phyloP scores from a whole-genome alignment of 148 eudicot genomes.

The Amaranthus cruentus region DNA sequence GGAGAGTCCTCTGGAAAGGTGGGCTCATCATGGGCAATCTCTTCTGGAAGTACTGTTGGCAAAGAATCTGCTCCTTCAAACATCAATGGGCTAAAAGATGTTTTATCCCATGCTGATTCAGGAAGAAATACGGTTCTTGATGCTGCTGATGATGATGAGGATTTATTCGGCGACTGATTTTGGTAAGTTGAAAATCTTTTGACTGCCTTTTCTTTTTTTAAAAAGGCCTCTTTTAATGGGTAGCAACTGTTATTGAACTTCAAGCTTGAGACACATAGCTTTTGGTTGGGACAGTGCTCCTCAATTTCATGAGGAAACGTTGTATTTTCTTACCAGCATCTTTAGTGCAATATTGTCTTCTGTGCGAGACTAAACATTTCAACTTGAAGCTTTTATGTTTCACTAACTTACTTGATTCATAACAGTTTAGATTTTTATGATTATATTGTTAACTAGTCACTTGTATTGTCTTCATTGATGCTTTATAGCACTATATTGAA shows the following conservation, averaged over 20 bases:
- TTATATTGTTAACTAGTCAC: too few species aligned
- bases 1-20: constrained; percentile 74
- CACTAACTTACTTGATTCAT: too few species aligned
- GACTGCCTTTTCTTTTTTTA: not conserved
- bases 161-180: constrained; percentile 74
- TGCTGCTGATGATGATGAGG: constrained; percentile 46
- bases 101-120: constrained; percentile 21
- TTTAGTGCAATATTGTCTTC: not conserved
- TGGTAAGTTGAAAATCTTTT: not conserved
- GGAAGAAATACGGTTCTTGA: constrained; percentile 24
- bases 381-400: not conserved
- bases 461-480: too few species aligned
- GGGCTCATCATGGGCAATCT: constrained; percentile 81
- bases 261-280: not conserved
- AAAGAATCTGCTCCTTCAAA: constrained; percentile 32
- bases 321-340: not conserved
- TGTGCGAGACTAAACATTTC: not conserved
- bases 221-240: not conserved
- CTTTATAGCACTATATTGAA: too few species aligned
- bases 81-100: constrained; percentile 29
- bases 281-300: not conserved
- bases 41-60: constrained; percentile 35
- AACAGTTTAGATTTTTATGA: too few species aligned
- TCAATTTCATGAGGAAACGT: not conserved
- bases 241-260: constrained; percentile 5